Percentiles rank a stretch among this genome's conserved stretches.
Evolutionary conservation across 176 grass and related monocot species (phyloP).

Genomic region (Triticum timopheevii): DNA sequence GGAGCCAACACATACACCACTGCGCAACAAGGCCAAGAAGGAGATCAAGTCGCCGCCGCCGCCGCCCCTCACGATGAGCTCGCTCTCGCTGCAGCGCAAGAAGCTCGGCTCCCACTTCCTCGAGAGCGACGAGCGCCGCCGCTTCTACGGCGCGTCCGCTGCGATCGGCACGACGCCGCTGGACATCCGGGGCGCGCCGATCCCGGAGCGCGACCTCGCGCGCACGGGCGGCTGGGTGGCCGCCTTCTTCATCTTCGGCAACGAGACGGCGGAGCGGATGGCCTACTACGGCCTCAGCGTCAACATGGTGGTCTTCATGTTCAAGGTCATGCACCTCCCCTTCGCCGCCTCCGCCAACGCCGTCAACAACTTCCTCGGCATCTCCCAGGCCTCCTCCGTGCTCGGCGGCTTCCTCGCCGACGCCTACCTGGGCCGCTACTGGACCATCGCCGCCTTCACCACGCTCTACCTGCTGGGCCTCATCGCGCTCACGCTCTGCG

Average conservation of each 20-base stretch:
- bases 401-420: constrained; percentile 93
- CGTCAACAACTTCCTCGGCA: constrained; percentile 90
- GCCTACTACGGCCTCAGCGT: constrained; percentile 90
- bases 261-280: constrained; percentile 96
- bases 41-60: constrained; percentile 69
- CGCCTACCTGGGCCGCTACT: constrained; percentile 94
- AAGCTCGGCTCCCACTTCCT: constrained; percentile 72
- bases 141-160: not conserved
- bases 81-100: constrained; percentile 28
- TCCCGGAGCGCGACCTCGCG: constrained; percentile 49
- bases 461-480: constrained; percentile 87
- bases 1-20: not conserved
- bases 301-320: constrained; percentile 95
- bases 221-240: constrained; percentile 83
- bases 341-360: constrained; percentile 68
- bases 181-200: constrained; percentile 61
- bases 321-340: constrained; percentile 85
- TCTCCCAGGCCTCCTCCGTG: constrained; percentile 91
- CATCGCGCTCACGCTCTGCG: constrained; percentile 69
- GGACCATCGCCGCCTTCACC: constrained; percentile 86
- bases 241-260: constrained; percentile 91
- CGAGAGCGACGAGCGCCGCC: constrained; percentile 60
- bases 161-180: constrained; percentile 56
- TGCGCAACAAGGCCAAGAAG: not conserved
- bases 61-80: not conserved